Conservation (phyloP, 208 protist species). For the Leishmania gerbilli region DNA sequence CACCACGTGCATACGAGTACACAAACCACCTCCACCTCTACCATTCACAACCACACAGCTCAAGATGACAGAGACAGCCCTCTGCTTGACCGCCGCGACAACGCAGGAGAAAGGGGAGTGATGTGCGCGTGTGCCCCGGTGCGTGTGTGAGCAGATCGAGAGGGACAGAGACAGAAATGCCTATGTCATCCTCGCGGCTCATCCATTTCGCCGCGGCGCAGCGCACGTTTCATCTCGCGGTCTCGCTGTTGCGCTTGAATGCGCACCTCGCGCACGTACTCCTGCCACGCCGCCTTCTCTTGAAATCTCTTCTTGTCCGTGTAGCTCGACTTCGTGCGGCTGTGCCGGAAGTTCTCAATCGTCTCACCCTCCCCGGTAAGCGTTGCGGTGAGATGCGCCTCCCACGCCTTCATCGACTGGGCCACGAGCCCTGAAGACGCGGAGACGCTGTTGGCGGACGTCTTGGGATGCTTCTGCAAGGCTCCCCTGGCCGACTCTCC, state of each 20-base stretch:
- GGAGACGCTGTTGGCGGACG: constrained; percentile 2
- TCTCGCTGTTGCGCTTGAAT: constrained; percentile 57
- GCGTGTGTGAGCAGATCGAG: not conserved
- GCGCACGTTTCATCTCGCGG: constrained; percentile 47
- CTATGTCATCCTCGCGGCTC: not conserved
- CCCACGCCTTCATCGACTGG: constrained; percentile 67
- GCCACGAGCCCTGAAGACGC: constrained; percentile 55
- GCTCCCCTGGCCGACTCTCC: constrained; percentile 2
- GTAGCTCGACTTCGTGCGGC: constrained; percentile 55
- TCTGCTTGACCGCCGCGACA: not conserved
- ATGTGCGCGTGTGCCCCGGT: not conserved
- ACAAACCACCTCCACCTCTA: not conserved
- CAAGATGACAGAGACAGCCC: not conserved
- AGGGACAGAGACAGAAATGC: not conserved
- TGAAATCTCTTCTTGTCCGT: constrained; percentile 69
- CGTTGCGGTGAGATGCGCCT: constrained; percentile 47
- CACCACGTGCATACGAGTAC: not conserved
- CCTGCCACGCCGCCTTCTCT: constrained; percentile 62
- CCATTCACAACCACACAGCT: not conserved
- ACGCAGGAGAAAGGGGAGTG: not conserved
- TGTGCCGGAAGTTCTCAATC: constrained; percentile 66
- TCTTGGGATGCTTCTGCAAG: constrained; percentile 32
- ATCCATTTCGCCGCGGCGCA: constrained; percentile 55
- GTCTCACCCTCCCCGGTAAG: constrained; percentile 74
- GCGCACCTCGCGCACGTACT: constrained; percentile 61